A percentile compares a stretch with the other conserved stretches of the same genome.
These are phyloP conservation scores for Hanseniaspora valbyensis DNA, from an alignment of 805 yeast species.

Conservation along the genomic window DNA sequence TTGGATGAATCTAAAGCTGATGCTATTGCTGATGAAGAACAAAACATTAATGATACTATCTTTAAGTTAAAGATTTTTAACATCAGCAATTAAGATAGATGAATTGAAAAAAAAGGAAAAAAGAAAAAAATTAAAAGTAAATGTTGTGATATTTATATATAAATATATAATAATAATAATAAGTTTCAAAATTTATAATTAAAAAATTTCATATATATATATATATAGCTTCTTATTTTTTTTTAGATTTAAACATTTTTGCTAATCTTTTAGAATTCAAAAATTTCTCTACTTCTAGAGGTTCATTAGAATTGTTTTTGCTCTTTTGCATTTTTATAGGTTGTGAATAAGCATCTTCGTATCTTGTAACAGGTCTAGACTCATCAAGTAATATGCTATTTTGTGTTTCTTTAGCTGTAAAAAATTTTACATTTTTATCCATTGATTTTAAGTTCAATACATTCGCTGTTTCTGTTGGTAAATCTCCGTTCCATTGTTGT, in stretches of 20 bases:
- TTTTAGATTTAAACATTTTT: not conserved
- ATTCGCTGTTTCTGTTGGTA: no score
- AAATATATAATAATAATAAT: not conserved
- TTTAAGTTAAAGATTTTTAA: conserved; percentile 69
- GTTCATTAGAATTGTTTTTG: not conserved
- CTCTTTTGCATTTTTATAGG: no score
- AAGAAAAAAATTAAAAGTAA: not conserved
- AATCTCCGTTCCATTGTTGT: no score
- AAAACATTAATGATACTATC: conserved; percentile 64
- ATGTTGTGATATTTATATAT: not conserved
- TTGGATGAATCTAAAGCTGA: conserved; percentile 35
- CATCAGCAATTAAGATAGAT: conserved; percentile 29
- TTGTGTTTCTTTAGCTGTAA: not conserved
- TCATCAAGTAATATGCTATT: no score
- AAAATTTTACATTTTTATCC: not conserved
- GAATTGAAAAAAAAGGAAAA: no score
- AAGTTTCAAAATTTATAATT: not conserved
- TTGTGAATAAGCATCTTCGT: no score
- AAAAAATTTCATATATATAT: not conserved
- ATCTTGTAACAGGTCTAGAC: no score
- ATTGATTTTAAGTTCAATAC: not conserved
- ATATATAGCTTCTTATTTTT: no score
- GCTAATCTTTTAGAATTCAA: conserved; percentile 2
- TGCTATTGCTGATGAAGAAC: conserved; percentile 80
- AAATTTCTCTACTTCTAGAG: not conserved